A percentile compares a stretch with the other conserved stretches of the same genome.
Evolutionary conservation across 2,329 filamentous ascomycete genomes (phyloP).

Genomic region (Talaromyces islandicus): DNA sequence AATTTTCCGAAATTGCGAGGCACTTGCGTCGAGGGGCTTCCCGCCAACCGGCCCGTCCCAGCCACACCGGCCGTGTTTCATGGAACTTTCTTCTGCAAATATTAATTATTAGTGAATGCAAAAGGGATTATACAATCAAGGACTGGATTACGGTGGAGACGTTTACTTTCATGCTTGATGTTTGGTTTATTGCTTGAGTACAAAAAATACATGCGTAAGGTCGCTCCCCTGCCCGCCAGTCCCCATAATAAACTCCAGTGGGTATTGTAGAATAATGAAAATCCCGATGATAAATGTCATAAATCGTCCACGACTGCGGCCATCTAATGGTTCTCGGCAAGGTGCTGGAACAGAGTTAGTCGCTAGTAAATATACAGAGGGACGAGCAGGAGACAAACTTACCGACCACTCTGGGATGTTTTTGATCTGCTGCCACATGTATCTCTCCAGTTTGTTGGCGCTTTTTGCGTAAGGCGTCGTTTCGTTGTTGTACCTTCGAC

Average conservation of each 20-base stretch:
- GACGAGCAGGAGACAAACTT: conserved; percentile 21
- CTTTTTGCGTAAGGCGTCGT: conserved; percentile 92
- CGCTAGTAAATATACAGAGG: neutral
- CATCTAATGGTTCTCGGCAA: conserved; percentile 23
- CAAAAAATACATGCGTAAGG: neutral
- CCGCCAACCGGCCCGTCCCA: neutral
- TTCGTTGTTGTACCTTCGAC: conserved; percentile 93
- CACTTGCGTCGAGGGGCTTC: neutral
- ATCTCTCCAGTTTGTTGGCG: conserved; percentile 87
- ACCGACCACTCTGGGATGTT: conserved; percentile 88
- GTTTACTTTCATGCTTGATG: neutral
- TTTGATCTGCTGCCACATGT: conserved; percentile 90
- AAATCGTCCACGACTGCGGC: neutral
- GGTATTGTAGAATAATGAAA: conserved; percentile 1
- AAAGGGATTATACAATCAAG: neutral
- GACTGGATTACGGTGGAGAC: neutral
- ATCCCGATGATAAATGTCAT: neutral
- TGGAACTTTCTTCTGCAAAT: too few species aligned
- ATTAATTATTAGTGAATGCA: too few species aligned
- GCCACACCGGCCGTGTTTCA: neutral
- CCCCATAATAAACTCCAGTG: neutral
- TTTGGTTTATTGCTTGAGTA: neutral
- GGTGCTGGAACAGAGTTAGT: conserved; percentile 26
- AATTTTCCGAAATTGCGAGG: conserved; percentile 8
- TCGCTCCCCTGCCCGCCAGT: neutral